Percentiles rank a stretch among this genome's conserved stretches.
These are phyloP conservation scores for Ascochyta lentis DNA, from an alignment of 2,329 filamentous ascomycete genomes.

Conservation along the genomic window DNA sequence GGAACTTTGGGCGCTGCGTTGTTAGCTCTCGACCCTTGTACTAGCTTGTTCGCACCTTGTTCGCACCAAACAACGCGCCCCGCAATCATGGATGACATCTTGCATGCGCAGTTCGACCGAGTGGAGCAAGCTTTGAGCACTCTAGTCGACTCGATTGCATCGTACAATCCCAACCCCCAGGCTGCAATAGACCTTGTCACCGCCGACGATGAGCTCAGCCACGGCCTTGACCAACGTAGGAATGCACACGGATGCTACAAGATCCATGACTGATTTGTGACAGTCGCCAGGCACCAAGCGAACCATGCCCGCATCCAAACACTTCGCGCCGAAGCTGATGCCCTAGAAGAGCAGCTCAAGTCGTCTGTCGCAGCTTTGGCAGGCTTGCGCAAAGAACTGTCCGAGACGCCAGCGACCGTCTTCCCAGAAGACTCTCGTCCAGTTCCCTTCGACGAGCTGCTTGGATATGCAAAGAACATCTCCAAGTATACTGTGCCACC, in stretches of 20 bases:
- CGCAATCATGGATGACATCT: slow-evolving; percentile 50
- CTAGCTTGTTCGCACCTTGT: slow-evolving; percentile 18
- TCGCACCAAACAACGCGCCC: slow-evolving; percentile 8
- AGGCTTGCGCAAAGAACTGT: slow-evolving; percentile 74
- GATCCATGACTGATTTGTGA: slow-evolving; percentile 12
- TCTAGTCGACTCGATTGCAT: slow-evolving; percentile 79
- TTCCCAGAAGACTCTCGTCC: slow-evolving; percentile 52
- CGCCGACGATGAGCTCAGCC: slow-evolving; percentile 72
- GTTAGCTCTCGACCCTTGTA: slow-evolving; percentile 10
- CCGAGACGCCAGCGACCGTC: slow-evolving; percentile 53
- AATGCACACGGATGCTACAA: neutral
- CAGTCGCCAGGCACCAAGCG: slow-evolving; percentile 76
- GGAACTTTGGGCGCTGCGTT: neutral
- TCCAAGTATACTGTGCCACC: slow-evolving; percentile 80
- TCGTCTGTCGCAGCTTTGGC: slow-evolving; percentile 73
- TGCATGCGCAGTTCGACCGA: slow-evolving; percentile 54
- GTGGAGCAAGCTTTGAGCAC: slow-evolving; percentile 63
- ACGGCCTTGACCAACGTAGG: slow-evolving; percentile 70
- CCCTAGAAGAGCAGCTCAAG: slow-evolving; percentile 75
- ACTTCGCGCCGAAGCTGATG: slow-evolving; percentile 69
- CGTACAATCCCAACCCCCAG: slow-evolving; percentile 76
- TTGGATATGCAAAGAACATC: slow-evolving; percentile 79
- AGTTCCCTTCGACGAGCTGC: slow-evolving; percentile 74
- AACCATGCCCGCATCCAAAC: slow-evolving; percentile 73
- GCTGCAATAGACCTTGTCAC: slow-evolving; percentile 72